A percentile compares a stretch with the other conserved stretches of the same genome.
Evolutionary conservation across 2,329 filamentous ascomycete genomes (phyloP).

Genomic region (Ophiostoma pallidulum): DNA sequence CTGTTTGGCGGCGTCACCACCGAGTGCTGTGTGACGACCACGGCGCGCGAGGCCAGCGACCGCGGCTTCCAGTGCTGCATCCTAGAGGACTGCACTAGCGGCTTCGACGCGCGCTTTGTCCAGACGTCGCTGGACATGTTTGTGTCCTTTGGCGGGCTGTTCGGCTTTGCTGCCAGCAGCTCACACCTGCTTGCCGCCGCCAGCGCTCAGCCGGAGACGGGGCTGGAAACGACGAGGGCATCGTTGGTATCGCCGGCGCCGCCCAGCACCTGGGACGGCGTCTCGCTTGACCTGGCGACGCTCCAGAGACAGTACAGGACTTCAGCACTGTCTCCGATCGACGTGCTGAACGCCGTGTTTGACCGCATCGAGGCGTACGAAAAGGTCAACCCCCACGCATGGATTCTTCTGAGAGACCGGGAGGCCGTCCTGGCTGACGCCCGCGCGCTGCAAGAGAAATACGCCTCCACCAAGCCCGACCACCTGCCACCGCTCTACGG

Average conservation of each 20-base stretch:
- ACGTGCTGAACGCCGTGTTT: constrained; percentile 20
- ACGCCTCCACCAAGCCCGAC: constrained; percentile 21
- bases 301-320: constrained; percentile 9
- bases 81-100: constrained; percentile 37
- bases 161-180: constrained; percentile 36
- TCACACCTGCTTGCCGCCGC: constrained; percentile 31
- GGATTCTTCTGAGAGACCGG: constrained; percentile 35
- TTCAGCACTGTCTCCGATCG: constrained; percentile 3
- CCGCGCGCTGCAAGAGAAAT: constrained; percentile 30
- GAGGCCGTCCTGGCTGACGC: constrained; percentile 32
- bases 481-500: constrained; percentile 42
- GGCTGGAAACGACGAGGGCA: too few species aligned
- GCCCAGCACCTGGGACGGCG: constrained; percentile 1
- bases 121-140: constrained; percentile 39
- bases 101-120: constrained; percentile 38
- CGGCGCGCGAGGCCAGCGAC: constrained; percentile 47
- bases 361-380: constrained; percentile 40
- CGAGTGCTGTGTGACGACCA: constrained; percentile 48
- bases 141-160: constrained; percentile 40
- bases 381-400: constrained; percentile 37
- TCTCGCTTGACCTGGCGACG: constrained; percentile 6
- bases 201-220: constrained; percentile 12
- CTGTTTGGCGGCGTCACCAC: constrained; percentile 49
- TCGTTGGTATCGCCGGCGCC: constrained; percentile 13
- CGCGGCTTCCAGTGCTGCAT: constrained; percentile 52